These are phyloP conservation scores for Magnaporthiopsis poae DNA, from an alignment of 2,329 filamentous ascomycete species.

Conservation along the genomic window DNA sequence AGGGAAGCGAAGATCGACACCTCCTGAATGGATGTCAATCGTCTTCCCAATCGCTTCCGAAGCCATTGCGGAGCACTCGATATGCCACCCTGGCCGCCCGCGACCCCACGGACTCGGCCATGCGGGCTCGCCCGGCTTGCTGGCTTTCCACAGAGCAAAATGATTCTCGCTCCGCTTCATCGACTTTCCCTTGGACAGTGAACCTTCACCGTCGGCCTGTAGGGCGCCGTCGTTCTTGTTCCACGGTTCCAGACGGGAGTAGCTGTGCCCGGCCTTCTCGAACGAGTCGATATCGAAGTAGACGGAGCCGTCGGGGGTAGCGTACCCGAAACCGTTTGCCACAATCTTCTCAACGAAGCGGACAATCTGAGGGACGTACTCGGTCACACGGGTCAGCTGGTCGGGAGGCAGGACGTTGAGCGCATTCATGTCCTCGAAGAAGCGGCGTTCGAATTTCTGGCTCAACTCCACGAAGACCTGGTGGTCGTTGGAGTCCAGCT, in stretches of 20 bases:
- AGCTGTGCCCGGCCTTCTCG: conserved; percentile 52
- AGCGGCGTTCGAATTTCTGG: conserved; percentile 55
- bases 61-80: conserved; percentile 66
- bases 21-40: conserved; percentile 64
- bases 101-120: conserved; percentile 59
- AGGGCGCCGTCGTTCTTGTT: conserved; percentile 55
- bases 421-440: conserved; percentile 56
- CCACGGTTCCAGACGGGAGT: conserved; percentile 62
- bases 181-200: conserved; percentile 44
- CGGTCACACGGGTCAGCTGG: conserved; percentile 56
- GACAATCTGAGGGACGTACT: conserved; percentile 54
- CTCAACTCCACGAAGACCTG: conserved; percentile 59
- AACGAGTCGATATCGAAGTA: conserved; percentile 66
- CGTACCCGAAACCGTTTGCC: conserved; percentile 56
- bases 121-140: conserved; percentile 34
- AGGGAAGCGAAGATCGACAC: conserved; percentile 48
- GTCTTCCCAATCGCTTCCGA: conserved; percentile 53
- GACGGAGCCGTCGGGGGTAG: conserved; percentile 52
- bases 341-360: conserved; percentile 56
- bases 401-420: conserved; percentile 58
- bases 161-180: conserved; percentile 55
- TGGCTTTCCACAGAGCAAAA: conserved; percentile 60
- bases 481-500: conserved; percentile 45
- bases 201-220: conserved; percentile 58
- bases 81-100: conserved; percentile 65